These are phyloP conservation scores for Penicillium griseofulvum DNA, from an alignment of 2,329 filamentous ascomycete species.

Conservation along the genomic window DNA sequence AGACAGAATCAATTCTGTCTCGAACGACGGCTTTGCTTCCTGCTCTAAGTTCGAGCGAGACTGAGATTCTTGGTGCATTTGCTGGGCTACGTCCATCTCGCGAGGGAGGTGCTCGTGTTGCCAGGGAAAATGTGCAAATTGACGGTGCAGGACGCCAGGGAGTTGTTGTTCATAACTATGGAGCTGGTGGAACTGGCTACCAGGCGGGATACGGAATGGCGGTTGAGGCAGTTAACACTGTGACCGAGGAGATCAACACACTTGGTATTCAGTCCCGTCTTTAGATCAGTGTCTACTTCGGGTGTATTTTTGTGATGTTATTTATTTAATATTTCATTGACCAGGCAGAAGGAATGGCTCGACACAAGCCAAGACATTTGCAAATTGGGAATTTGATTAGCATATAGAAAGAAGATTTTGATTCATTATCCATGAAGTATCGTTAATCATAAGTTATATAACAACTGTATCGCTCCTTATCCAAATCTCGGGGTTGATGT, in stretches of 20 bases:
- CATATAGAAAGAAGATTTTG: neutral
- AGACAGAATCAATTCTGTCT: conserved; percentile 40
- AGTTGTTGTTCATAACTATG: conserved; percentile 32
- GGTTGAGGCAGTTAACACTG: conserved; percentile 10
- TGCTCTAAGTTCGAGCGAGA: conserved; percentile 26
- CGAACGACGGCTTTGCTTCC: conserved; percentile 35
- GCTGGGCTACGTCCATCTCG: conserved; percentile 20
- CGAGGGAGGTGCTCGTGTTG: conserved; percentile 18
- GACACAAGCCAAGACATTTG: no score
- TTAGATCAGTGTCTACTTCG: neutral
- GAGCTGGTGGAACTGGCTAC: conserved; percentile 48
- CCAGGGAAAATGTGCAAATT: conserved; percentile 4
- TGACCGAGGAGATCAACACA: neutral
- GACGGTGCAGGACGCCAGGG: neutral
- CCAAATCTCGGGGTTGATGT: neutral
- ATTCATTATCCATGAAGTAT: neutral
- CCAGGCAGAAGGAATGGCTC: neutral
- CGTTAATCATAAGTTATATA: neutral
- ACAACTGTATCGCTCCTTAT: neutral
- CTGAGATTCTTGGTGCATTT: conserved; percentile 36
- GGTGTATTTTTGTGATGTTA: neutral
- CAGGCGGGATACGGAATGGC: conserved; percentile 36
- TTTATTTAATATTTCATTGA: neutral
- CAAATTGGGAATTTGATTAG: neutral
- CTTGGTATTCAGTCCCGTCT: neutral